phyloP scores from a whole-genome alignment of 441 rosid species.

The California macrophylla region DNA sequence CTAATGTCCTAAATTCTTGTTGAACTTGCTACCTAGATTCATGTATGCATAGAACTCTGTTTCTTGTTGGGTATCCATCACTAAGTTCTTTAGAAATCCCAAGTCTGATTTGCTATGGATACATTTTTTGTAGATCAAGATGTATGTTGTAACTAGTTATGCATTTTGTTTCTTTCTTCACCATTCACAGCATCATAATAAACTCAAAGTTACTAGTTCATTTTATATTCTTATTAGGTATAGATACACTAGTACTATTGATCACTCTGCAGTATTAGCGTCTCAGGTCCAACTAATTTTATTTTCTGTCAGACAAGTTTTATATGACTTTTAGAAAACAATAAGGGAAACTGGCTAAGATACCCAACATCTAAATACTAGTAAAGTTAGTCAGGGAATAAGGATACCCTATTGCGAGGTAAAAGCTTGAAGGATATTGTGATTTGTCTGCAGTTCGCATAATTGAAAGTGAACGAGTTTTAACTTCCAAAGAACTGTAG shows the following conservation, averaged over 20 bases:
- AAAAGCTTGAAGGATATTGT: neutral
- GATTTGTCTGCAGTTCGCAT: neutral
- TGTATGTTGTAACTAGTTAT: neutral
- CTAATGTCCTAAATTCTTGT: constrained; percentile 1
- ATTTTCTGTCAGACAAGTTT: neutral
- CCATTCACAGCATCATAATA: neutral
- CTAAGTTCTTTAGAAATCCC: neutral
- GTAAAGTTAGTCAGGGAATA: neutral
- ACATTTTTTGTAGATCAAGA: neutral
- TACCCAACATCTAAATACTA: neutral
- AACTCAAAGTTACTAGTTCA: neutral
- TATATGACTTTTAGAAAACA: neutral
- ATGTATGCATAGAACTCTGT: neutral
- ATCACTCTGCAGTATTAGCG: constrained; percentile 12
- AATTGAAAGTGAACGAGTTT: neutral
- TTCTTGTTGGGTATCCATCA: neutral
- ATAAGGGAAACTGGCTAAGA: neutral
- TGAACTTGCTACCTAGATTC: constrained; percentile 12
- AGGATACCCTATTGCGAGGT: neutral
- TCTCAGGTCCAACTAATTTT: constrained; percentile 70
- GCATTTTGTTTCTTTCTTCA: neutral
- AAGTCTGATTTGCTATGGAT: neutral
- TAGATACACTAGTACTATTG: neutral
- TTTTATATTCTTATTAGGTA: neutral
- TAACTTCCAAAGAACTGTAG: neutral